Evolutionary conservation across 768 basidiomycete species (phyloP).

Genomic region (Collybia mongolica): DNA sequence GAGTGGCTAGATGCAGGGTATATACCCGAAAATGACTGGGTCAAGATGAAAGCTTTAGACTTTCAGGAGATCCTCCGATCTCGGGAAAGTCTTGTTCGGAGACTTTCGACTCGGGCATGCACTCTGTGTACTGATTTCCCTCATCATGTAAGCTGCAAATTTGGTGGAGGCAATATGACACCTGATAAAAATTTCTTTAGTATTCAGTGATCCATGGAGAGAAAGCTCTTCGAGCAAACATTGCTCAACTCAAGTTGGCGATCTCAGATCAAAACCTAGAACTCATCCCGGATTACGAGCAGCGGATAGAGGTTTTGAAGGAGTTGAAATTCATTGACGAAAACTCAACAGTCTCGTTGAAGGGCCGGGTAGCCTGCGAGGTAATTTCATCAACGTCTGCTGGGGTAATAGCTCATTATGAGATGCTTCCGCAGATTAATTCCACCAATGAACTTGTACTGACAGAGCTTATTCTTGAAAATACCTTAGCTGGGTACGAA

Average conservation of each 20-base stretch:
- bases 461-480: conserved; percentile 96
- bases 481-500: conserved; percentile 85
- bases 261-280: conserved; percentile 97
- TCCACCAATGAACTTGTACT: conserved; percentile 96
- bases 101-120: conserved; percentile 47
- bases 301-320: conserved; percentile 86
- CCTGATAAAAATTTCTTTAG: conserved; percentile 36
- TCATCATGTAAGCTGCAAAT: conserved; percentile 60
- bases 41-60: conserved; percentile 77
- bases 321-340: conserved; percentile 94
- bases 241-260: conserved; percentile 75
- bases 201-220: conserved; percentile 75
- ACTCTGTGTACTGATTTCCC: conserved; percentile 65
- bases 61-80: conserved; percentile 81
- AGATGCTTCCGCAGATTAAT: conserved; percentile 69
- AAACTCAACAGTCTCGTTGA: conserved; percentile 91
- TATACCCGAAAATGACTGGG: conserved; percentile 85
- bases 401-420: neutral
- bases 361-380: conserved; percentile 98
- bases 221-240: conserved; percentile 69
- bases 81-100: conserved; percentile 48
- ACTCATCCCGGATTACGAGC: conserved; percentile 95
- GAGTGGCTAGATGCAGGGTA: conserved; percentile 52
- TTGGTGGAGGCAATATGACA: neutral
- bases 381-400: conserved; percentile 33